phyloP scores from a whole-genome alignment of 1,284 basidiomycete species.

The Cutaneotrichosporon cavernicola region DNA sequence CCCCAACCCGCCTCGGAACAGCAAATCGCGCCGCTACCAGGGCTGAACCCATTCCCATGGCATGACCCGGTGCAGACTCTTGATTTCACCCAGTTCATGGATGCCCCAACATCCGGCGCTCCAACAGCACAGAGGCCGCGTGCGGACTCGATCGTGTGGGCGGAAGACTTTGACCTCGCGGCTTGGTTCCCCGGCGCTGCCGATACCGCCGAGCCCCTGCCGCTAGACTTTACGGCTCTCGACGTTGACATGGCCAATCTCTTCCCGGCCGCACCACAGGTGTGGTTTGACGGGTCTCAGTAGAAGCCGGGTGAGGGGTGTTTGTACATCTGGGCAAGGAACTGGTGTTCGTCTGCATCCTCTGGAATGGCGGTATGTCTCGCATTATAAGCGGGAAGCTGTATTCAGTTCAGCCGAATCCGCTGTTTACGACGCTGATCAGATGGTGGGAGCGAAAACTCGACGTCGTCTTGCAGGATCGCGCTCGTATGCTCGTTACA shows the following conservation, averaged over 20 bases:
- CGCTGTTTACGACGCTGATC: too few relatives aligned
- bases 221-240: slow-evolving; percentile 15
- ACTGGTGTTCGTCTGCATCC: too few relatives aligned
- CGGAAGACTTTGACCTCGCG: slow-evolving; percentile 22
- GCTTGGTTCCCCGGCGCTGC: slow-evolving; percentile 22
- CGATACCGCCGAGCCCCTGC: slow-evolving; percentile 2
- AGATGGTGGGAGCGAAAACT: too few relatives aligned
- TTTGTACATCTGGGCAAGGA: too few relatives aligned
- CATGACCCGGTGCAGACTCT: slow-evolving; percentile 19
- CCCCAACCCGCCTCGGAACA: slow-evolving; percentile 9
- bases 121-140: not conserved
- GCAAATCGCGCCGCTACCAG: slow-evolving; percentile 10
- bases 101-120: not conserved
- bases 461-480: too few relatives aligned
- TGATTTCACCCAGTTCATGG: not conserved
- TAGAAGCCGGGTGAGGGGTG: not conserved
- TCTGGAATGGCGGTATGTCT: too few relatives aligned
- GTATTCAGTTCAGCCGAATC: too few relatives aligned
- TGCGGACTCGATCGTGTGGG: slow-evolving; percentile 7
- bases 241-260: slow-evolving; percentile 26
- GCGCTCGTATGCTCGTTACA: too few relatives aligned
- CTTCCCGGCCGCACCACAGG: slow-evolving; percentile 27
- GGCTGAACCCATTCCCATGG: slow-evolving; percentile 28
- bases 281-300: slow-evolving; percentile 19
- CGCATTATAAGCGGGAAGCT: too few relatives aligned